Evolutionary conservation across 805 yeast species (phyloP), one percentile per base, ranked within the genome.

Genomic region (Hemisphaericaspora nanyangensis): DNA sequence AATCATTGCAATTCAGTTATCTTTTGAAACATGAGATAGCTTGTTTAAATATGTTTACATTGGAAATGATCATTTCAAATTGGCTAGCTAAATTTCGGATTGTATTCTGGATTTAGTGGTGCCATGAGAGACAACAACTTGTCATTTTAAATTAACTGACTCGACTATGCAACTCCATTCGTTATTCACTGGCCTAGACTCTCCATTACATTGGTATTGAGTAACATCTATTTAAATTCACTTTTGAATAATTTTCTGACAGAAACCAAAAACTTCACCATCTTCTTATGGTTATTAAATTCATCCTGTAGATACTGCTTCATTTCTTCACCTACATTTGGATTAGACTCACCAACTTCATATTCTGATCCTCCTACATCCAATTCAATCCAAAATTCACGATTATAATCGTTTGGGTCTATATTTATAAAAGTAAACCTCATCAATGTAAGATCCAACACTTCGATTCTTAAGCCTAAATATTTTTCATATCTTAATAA

Each of bases 381-480:
- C 15, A 82, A 42, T 12, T 70, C 68, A 8, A 77, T 48, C 47
- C 62, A 53, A 42, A 68, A 76, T 46, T 69, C 70, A 27, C 58
- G 57, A 28, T 63, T 63, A 30, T 64, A 52, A 35, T 76, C 60
- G 22, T 61, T 54, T n/a, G 72, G 62, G 44, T 74, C 77, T 13
- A 80, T 60, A 35, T 74, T 73, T 1, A 54, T 55, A 49, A 80
- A 81, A 2, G 63, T 57, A 49, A 82, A 76, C 41, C 58, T 60
- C 32, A 82, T 52, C 24, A 68, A 47, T 38, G 73, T 77, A 6
- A 68, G 71, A 15, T 61, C 56, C 1, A 76, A 55, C 4, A 79
- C 79, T 39, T 74, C 77, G 13, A 82, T 70, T 26, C 62, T 61
- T 40, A 82, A 51, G 1, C 87, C 87, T 31, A 80, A 58, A 35